A percentile compares a stretch with the other conserved stretches of the same genome.
phyloP scores from a whole-genome alignment of 2,329 filamentous ascomycete species.

The Alternaria infectoria region DNA sequence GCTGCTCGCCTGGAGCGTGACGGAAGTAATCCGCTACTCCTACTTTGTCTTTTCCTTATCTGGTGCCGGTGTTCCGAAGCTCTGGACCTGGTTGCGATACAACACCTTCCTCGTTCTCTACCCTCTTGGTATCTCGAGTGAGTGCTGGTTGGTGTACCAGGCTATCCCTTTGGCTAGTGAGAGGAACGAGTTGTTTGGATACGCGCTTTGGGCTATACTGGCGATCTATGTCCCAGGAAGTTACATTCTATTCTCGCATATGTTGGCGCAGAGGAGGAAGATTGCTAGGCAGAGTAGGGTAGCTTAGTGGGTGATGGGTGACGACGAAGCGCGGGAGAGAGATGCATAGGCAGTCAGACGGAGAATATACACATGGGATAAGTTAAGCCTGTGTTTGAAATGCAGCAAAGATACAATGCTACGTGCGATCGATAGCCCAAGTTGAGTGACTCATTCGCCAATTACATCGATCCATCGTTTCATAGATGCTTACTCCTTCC shows the following conservation, averaged over 20 bases:
- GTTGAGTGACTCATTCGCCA: not conserved
- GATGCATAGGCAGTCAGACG: not conserved
- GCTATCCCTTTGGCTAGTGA: conserved; percentile 67
- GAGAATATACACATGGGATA: not conserved
- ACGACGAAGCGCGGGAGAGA: not conserved
- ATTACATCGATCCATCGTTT: not conserved
- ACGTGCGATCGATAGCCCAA: not conserved
- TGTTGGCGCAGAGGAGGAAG: conserved; percentile 89
- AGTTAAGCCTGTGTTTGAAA: not conserved
- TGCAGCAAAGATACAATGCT: not conserved
- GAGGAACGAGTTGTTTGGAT: conserved; percentile 61
- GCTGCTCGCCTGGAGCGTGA: conserved; percentile 86
- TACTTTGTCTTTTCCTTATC: conserved; percentile 82
- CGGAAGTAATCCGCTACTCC: conserved; percentile 90
- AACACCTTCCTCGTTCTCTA: conserved; percentile 95
- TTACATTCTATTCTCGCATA: conserved; percentile 89
- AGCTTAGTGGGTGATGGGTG: not conserved
- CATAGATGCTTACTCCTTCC: conserved; percentile 9
- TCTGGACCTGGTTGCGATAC: conserved; percentile 81
- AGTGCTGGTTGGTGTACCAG: conserved; percentile 79
- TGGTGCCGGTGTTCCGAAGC: conserved; percentile 62
- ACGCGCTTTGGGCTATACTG: conserved; percentile 69
- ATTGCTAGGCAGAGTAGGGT: conserved; percentile 49
- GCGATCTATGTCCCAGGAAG: conserved; percentile 79
- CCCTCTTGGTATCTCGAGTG: conserved; percentile 86